Evolutionary conservation across 768 basidiomycete genomes (phyloP).

Genomic region (Mycena venus): DNA sequence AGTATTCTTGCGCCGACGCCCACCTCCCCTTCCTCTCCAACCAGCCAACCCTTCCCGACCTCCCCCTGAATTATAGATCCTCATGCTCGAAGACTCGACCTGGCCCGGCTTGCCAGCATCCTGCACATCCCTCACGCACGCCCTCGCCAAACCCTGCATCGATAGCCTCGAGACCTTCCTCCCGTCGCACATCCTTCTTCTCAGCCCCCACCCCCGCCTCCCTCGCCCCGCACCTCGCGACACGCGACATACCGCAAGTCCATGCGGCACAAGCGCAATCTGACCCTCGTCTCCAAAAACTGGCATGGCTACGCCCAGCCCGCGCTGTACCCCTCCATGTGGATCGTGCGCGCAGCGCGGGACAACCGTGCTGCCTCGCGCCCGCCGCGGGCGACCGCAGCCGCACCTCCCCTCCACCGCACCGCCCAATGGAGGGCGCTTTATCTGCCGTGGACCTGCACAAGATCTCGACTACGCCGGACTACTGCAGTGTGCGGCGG

Average conservation of each 20-base stretch:
- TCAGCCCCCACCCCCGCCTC: slow-evolving; percentile 51
- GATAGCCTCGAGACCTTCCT: too few relatives aligned
- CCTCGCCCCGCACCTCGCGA: slow-evolving; percentile 50
- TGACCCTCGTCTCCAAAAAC: slow-evolving; percentile 67
- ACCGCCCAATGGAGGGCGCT: too few relatives aligned
- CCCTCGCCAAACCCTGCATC: too few relatives aligned
- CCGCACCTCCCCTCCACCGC: too few relatives aligned
- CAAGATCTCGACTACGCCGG: too few relatives aligned
- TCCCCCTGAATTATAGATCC: slow-evolving; percentile 75
- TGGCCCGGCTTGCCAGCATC: slow-evolving; percentile 36
- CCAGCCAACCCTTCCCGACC: slow-evolving; percentile 52
- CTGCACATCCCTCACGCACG: too few relatives aligned
- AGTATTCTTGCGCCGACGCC: too few relatives aligned
- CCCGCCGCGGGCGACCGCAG: too few relatives aligned
- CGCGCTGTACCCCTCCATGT: slow-evolving; percentile 76
- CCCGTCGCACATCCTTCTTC: slow-evolving; percentile 71
- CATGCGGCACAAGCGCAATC: slow-evolving; percentile 64
- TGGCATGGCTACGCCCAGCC: slow-evolving; percentile 70
- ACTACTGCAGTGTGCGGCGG: too few relatives aligned
- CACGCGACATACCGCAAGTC: too few relatives aligned
- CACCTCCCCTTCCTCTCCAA: neutral
- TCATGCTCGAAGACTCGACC: slow-evolving; percentile 72
- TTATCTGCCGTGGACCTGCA: too few relatives aligned
- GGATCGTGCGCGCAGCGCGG: slow-evolving; percentile 74
- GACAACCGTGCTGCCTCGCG: slow-evolving; percentile 50